Percentiles rank a stretch among this genome's conserved stretches.
phyloP scores from a whole-genome alignment of 2,329 filamentous ascomycete genomes.

The Hirsutella minnesotensis region DNA sequence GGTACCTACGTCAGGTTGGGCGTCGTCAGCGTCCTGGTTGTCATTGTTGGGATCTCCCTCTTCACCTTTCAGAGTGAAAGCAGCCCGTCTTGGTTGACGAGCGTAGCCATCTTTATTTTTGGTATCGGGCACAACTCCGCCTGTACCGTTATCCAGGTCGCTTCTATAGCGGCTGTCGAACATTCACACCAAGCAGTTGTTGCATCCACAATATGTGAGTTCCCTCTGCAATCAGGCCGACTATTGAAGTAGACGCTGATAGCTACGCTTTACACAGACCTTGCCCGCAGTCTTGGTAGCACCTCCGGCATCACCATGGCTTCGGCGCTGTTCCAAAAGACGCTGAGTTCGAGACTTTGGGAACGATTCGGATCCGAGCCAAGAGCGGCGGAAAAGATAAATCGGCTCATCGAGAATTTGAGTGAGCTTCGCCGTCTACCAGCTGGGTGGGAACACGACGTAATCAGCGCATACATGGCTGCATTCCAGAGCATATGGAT shows the following conservation, averaged over 20 bases:
- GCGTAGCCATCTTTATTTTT: conserved; percentile 56
- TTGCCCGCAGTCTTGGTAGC: conserved; percentile 32
- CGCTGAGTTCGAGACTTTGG: conserved; percentile 56
- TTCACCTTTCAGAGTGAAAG: conserved; percentile 41
- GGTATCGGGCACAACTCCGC: conserved; percentile 69
- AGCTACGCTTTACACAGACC: conserved; percentile 15
- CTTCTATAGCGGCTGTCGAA: conserved; percentile 70
- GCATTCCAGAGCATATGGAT: conserved; percentile 68
- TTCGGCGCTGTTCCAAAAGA: conserved; percentile 74
- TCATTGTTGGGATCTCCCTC: conserved; percentile 36
- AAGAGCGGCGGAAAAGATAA: conserved; percentile 56
- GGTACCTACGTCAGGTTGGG: conserved; percentile 58
- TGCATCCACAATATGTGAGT: conserved; percentile 62
- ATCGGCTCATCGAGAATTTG: conserved; percentile 59
- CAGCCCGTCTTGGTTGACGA: conserved; percentile 50
- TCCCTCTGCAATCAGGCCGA: conserved; percentile 9
- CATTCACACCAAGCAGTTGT: conserved; percentile 79
- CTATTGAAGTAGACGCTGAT: not conserved
- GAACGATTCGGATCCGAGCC: conserved; percentile 55
- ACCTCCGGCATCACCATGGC: conserved; percentile 44
- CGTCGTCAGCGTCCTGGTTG: conserved; percentile 30
- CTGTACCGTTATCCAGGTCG: conserved; percentile 70
- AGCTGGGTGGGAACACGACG: conserved; percentile 54
- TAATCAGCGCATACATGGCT: conserved; percentile 62
- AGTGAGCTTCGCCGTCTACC: conserved; percentile 62